Evolutionary conservation across 75 land plant genomes (phyloP).

Genomic region (Chamaecyparis obtusa): DNA sequence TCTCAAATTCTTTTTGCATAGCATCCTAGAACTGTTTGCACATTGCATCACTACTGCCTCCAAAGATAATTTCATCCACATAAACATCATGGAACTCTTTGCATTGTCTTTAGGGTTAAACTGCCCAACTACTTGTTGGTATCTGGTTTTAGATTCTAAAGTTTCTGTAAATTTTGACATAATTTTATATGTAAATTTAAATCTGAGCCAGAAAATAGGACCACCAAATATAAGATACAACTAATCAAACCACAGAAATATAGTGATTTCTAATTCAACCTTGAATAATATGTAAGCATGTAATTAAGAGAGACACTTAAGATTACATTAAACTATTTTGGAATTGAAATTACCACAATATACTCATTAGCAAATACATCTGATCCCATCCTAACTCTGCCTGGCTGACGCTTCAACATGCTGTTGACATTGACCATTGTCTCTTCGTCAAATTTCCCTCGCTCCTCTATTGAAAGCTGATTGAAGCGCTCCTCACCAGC

Average conservation of each 20-base stretch:
- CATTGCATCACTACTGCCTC: too few species aligned
- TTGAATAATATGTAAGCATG: background rate
- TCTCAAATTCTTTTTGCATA: too few species aligned
- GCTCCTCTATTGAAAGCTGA: constrained; percentile 93
- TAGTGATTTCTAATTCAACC: background rate
- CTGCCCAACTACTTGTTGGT: background rate
- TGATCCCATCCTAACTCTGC: constrained; percentile 39
- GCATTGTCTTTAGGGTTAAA: background rate
- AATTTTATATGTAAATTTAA: background rate
- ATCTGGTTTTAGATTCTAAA: background rate
- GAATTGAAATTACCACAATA: constrained; percentile 75
- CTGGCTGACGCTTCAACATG: constrained; percentile 40
- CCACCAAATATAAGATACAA: background rate
- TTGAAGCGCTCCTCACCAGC: constrained; percentile 86
- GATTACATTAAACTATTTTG: background rate
- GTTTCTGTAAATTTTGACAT: background rate
- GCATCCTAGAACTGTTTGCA: too few species aligned
- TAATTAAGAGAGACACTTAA: background rate
- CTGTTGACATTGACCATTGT: constrained; percentile 92
- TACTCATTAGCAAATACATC: constrained; percentile 88
- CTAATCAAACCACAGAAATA: background rate
- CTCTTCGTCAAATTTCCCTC: constrained; percentile 98
- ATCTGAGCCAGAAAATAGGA: background rate
- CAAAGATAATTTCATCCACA: too few species aligned
- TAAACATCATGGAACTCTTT: too few species aligned